phyloP scores from a whole-genome alignment of 1,139 yeast genomes.

The Yamadazyma epiphylla region DNA sequence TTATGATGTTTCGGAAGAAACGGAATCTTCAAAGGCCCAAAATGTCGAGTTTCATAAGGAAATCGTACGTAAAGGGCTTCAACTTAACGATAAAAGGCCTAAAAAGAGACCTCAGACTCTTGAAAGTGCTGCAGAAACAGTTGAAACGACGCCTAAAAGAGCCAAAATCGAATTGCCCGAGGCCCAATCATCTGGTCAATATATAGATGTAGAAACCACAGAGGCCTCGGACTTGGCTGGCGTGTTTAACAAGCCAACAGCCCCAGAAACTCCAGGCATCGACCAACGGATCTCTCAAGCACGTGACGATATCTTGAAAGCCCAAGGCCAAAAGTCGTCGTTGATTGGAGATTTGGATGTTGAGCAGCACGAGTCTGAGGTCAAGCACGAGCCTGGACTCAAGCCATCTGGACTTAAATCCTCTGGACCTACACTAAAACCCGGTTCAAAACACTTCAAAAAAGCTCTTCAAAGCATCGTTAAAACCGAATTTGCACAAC shows the following conservation, averaged over 20 bases:
- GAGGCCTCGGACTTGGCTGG: constrained; percentile 12
- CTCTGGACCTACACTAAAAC: not conserved
- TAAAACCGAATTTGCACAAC: constrained; percentile 13
- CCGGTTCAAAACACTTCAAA: constrained; percentile 6
- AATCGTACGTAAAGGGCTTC: constrained; percentile 48
- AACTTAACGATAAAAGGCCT: constrained; percentile 28
- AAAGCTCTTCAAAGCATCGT: constrained; percentile 15
- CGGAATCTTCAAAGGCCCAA: constrained; percentile 32
- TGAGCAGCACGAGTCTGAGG: not conserved
- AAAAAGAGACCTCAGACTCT: constrained; percentile 18
- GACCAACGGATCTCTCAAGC: constrained; percentile 28
- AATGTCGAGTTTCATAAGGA: constrained; percentile 40
- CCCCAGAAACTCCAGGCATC: constrained; percentile 16
- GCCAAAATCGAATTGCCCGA: constrained; percentile 51
- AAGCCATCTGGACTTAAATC: too few relatives aligned
- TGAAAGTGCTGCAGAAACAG: constrained; percentile 34
- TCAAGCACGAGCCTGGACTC: too few relatives aligned
- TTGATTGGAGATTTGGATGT: constrained; percentile 11
- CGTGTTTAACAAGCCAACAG: constrained; percentile 6
- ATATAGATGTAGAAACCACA: constrained; percentile 3
- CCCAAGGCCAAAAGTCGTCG: constrained; percentile 15
- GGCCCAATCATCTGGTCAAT: constrained; percentile 1
- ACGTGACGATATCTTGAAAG: constrained; percentile 18
- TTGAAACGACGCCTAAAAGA: constrained; percentile 34
- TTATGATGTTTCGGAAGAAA: constrained; percentile 66